Conservation (phyloP, 306 rosid genomes). For the Fragaria nilgerrensis region DNA sequence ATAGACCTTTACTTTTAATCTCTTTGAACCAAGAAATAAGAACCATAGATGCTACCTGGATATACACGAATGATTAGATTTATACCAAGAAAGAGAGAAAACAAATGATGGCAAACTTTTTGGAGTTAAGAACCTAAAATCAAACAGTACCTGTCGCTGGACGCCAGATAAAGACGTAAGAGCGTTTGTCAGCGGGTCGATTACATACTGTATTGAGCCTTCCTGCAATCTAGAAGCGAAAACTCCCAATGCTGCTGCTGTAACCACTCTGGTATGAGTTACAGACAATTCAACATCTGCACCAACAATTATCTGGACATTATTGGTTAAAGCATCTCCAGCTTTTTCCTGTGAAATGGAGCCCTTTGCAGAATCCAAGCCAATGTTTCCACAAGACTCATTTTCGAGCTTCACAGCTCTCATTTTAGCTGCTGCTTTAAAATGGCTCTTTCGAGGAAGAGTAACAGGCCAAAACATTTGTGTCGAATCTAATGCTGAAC, state of each 20-base stretch:
- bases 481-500: conserved; percentile 77
- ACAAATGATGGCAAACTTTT: conserved; percentile 11
- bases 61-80: conserved; percentile 18
- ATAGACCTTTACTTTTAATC: conserved; percentile 31
- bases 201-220: conserved; percentile 49
- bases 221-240: conserved; percentile 75
- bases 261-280: conserved; percentile 83
- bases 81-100: conserved; percentile 13
- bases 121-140: conserved; percentile 1
- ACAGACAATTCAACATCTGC: conserved; percentile 80
- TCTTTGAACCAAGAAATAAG: conserved; percentile 95
- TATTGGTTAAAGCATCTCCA: conserved; percentile 63
- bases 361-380: conserved; percentile 51
- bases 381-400: conserved; percentile 53
- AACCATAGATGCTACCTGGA: conserved; percentile 86
- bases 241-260: conserved; percentile 83
- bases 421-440: conserved; percentile 98
- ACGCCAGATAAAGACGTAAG: conserved; percentile 77
- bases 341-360: conserved; percentile 55
- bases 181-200: conserved; percentile 73
- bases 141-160: conserved; percentile 74
- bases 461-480: conserved; percentile 97
- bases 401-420: conserved; percentile 82
- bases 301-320: conserved; percentile 80
- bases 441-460: conserved; percentile 87